Conservation (phyloP, 2,329 filamentous ascomycete genomes). For the Didymella sp. region DNA sequence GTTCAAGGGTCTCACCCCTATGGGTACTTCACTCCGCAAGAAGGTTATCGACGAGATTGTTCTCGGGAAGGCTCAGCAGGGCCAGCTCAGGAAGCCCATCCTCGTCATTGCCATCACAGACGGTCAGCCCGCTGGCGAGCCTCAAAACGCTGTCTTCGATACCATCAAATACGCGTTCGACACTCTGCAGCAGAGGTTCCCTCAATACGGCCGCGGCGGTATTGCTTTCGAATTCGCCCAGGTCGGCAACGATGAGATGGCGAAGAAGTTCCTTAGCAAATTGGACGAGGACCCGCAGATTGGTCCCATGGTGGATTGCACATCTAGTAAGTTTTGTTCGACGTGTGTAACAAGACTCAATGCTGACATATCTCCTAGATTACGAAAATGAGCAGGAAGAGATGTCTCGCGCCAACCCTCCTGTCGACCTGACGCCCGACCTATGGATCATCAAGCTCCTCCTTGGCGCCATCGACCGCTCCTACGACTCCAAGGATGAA, state of each 20-base stretch:
- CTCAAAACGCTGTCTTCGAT: constrained; percentile 62
- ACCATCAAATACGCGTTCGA: constrained; percentile 63
- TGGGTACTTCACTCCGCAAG: constrained; percentile 67
- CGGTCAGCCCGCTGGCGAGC: constrained; percentile 70
- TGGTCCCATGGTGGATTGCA: constrained; percentile 70
- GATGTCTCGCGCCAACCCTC: constrained; percentile 67
- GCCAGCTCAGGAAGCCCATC: constrained; percentile 67
- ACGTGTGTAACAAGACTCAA: neutral
- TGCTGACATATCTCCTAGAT: constrained; percentile 52
- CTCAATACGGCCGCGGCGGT: constrained; percentile 63
- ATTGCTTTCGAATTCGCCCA: constrained; percentile 73
- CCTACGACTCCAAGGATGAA: constrained; percentile 71
- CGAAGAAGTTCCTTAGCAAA: constrained; percentile 67
- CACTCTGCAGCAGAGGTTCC: constrained; percentile 55
- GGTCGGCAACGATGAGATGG: constrained; percentile 70
- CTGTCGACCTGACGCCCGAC: constrained; percentile 68
- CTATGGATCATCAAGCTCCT: constrained; percentile 73
- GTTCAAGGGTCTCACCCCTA: constrained; percentile 71
- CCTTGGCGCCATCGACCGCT: constrained; percentile 70
- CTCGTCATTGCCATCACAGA: constrained; percentile 71
- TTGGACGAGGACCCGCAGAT: constrained; percentile 70
- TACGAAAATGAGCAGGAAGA: constrained; percentile 72
- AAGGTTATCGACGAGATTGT: constrained; percentile 70
- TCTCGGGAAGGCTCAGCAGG: constrained; percentile 58
- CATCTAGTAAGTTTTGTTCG: constrained; percentile 62